phyloP scores from a whole-genome alignment of 2,329 filamentous ascomycete species.

The Pyrenophora tritici-repentis region DNA sequence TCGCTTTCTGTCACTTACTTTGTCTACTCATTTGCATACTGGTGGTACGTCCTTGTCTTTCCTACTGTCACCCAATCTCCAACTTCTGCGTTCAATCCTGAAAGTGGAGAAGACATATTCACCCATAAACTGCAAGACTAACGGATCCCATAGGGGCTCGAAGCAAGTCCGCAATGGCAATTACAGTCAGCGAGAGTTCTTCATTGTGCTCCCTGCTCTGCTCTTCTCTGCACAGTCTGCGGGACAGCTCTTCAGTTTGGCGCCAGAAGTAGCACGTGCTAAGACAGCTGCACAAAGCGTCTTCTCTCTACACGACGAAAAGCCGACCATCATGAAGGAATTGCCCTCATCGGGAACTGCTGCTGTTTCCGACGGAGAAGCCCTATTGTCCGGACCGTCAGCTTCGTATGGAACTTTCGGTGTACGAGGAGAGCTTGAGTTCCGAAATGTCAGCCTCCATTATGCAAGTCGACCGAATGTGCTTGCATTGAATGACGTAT shows the following conservation, averaged over 20 bases:
- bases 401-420: constrained; percentile 26
- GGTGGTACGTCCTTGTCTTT: constrained; percentile 45
- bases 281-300: constrained; percentile 53
- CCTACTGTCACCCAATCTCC: neutral
- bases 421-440: constrained; percentile 39
- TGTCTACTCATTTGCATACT: constrained; percentile 56
- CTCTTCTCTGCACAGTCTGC: constrained; percentile 55
- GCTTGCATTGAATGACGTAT: constrained; percentile 46
- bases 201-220: constrained; percentile 53
- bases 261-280: constrained; percentile 53
- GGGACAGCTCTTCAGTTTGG: constrained; percentile 54
- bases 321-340: constrained; percentile 46
- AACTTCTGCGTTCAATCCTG: too few relatives aligned
- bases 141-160: constrained; percentile 38
- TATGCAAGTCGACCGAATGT: constrained; percentile 40
- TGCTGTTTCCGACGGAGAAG: constrained; percentile 2
- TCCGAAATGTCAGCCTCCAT: constrained; percentile 39
- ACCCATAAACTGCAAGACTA: neutral
- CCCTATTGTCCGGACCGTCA: constrained; percentile 21
- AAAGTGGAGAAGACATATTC: too few relatives aligned
- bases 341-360: neutral
- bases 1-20: constrained; percentile 55
- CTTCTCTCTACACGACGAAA: constrained; percentile 49
- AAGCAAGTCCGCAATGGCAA: constrained; percentile 51
- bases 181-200: constrained; percentile 51